Base-by-base conservation (phyloP, 129 eudicot genomes). In the Centella asiatica region DNA sequence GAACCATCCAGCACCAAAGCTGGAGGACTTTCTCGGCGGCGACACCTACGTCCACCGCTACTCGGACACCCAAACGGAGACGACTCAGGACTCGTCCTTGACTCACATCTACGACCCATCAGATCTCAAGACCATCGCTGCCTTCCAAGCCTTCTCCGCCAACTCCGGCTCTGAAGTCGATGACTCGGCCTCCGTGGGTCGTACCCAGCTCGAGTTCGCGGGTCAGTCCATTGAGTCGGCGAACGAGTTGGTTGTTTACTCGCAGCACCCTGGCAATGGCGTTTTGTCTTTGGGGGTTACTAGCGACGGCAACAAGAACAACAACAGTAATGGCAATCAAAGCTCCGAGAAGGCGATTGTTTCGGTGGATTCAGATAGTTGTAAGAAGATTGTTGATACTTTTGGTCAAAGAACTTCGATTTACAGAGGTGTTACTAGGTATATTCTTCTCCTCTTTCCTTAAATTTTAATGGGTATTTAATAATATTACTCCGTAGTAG, bases 101-200 rank as follows among this genome's bases (percentile, higher is more conserved):
- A 87, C 98, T 56, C 95, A 84, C 71, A 78, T 86, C 70, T 90
- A 90, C 58, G 97, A 84, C 32, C 88, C 72, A 11, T 87, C 81
- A 64, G 87, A 85, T 76, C 88, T 85, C 58, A 85, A 76, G 31
- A 72, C 67, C 2, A 47, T 74, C 1, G 72, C 81, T 37, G 94
- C 86, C 51, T 92, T 86, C 11, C 95, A 81, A 29, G 75, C 95
- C 33, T 90, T 90, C 19, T 78, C 98, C 15, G 58, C 89, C 0
- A 90, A 86, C 97, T 90, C 97, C 51, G 95, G 95, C 31, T 90
- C 97, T n/a, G 95, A 90, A 50, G 89, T 86, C 12, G 95, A 83
- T 50, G 95, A 90, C 80, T 86, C 97, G 64, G 82, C 66, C 6
- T 83, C 85, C 2, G 78, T 70, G 1, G 84, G 69, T 12, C 32